Evolutionary conservation across 2,329 filamentous ascomycete genomes (phyloP).

Genomic region (Hymenoscyphus albidus): DNA sequence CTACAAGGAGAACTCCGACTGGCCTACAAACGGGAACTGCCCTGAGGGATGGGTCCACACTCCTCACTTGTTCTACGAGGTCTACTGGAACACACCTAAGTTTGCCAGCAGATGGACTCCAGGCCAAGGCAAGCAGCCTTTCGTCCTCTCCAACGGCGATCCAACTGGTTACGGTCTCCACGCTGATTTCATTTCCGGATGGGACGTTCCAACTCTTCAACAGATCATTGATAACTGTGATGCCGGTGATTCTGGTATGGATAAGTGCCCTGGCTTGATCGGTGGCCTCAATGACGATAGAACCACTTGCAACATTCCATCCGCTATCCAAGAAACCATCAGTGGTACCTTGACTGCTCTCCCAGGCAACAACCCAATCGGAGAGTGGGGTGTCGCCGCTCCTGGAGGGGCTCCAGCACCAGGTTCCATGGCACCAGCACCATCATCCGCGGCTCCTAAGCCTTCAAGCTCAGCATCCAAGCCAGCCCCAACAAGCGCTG

Average conservation of each 20-base stretch:
- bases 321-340: conserved; percentile 45
- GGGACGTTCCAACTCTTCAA: conserved; percentile 67
- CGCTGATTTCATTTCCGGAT: conserved; percentile 76
- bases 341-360: conserved; percentile 44
- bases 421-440: conserved; percentile 4
- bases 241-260: conserved; percentile 55
- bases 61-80: conserved; percentile 78
- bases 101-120: conserved; percentile 61
- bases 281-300: conserved; percentile 47
- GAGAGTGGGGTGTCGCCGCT: conserved; percentile 42
- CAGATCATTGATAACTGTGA: conserved; percentile 69
- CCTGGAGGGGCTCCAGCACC: conserved; percentile 5
- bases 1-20: conserved; percentile 67
- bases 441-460: conserved; percentile 12
- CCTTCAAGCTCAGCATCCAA: conserved; percentile 10
- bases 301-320: conserved; percentile 48
- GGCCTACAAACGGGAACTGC: conserved; percentile 71
- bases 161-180: conserved; percentile 71
- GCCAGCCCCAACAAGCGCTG: conserved; percentile 4
- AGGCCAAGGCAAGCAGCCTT: conserved; percentile 62
- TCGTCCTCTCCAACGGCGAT: conserved; percentile 76
- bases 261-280: conserved; percentile 56
- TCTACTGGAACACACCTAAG: conserved; percentile 71
- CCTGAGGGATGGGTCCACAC: conserved; percentile 66
- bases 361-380: conserved; percentile 54